phyloP scores from a whole-genome alignment of 805 yeast genomes.

The Pichia gijzeniarum region DNA sequence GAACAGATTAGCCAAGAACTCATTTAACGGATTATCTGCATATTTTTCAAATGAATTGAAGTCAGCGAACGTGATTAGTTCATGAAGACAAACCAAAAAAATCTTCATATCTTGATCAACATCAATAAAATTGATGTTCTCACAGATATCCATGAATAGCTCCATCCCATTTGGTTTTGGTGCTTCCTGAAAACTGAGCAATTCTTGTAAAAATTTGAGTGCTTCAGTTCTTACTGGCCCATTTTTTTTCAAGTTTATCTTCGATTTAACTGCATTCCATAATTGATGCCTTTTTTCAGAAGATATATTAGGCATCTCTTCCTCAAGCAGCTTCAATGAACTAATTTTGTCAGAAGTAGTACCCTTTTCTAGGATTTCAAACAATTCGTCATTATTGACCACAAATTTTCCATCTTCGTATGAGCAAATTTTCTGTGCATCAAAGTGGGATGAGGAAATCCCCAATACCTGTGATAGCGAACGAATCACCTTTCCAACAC shows the following conservation, averaged over 20 bases:
- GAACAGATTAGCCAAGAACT: conserved; percentile 13
- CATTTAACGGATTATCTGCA: conserved; percentile 15
- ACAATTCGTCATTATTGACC: conserved; percentile 18
- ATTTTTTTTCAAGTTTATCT: conserved; percentile 35
- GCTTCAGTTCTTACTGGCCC: conserved; percentile 41
- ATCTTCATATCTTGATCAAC: conserved; percentile 28
- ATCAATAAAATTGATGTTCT: conserved; percentile 38
- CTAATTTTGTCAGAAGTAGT: conserved; percentile 32
- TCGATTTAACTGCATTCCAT: conserved; percentile 62
- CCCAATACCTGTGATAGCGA: conserved; percentile 11
- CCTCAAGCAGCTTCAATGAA: conserved; percentile 46
- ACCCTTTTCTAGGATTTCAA: conserved; percentile 19
- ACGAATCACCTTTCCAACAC: conserved; percentile 8
- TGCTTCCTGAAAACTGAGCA: conserved; percentile 49
- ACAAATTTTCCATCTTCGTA: conserved; percentile 10
- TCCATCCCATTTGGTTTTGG: conserved; percentile 43
- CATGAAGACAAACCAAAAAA: conserved; percentile 45
- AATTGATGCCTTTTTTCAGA: conserved; percentile 61
- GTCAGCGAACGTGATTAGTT: conserved; percentile 35
- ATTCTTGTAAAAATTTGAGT: conserved; percentile 44
- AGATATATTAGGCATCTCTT: conserved; percentile 44
- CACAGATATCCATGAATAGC: conserved; percentile 55
- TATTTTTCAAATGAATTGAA: conserved; percentile 20
- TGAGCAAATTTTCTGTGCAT: conserved; percentile 4
- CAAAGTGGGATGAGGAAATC: conserved; percentile 5